Evolutionary conservation across 176 grass and related monocot genomes (phyloP).

Genomic region (Echinochloa phyllopogon): DNA sequence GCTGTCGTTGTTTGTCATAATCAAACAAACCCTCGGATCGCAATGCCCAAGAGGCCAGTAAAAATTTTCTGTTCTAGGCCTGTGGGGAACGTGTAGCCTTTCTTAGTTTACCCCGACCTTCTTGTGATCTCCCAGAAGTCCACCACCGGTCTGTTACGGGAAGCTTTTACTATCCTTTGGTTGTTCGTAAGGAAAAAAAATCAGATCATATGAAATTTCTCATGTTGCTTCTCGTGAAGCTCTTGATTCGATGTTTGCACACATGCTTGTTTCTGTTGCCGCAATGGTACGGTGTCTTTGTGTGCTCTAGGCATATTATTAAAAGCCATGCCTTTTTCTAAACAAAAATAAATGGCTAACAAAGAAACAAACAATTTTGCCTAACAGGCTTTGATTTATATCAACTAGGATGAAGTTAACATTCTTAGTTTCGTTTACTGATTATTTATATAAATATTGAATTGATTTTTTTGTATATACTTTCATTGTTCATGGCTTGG

Average conservation of each 20-base stretch:
- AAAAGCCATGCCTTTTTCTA: background rate
- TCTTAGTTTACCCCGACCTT: background rate
- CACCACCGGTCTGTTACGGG: background rate
- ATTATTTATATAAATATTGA: background rate
- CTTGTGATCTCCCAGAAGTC: background rate
- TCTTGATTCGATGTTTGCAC: background rate
- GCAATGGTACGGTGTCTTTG: background rate
- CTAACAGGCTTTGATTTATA: background rate
- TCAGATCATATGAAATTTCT: background rate
- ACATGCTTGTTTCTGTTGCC: background rate
- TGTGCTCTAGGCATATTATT: background rate
- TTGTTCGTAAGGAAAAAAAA: background rate
- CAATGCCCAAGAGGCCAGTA: constrained; percentile 3
- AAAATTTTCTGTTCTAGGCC: background rate
- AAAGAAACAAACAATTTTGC: background rate
- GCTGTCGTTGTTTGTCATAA: constrained; percentile 21
- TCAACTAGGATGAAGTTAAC: background rate
- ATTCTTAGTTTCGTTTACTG: background rate
- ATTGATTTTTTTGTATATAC: background rate
- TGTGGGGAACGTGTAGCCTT: background rate
- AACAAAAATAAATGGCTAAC: background rate
- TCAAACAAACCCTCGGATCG: background rate
- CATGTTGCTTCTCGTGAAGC: background rate
- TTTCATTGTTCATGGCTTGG: background rate
- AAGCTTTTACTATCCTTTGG: background rate